A percentile compares a stretch with the other conserved stretches of the same genome.
These are phyloP conservation scores for Penstemon eatonii DNA, from an alignment of 257 asterid species.

Conservation along the genomic window DNA sequence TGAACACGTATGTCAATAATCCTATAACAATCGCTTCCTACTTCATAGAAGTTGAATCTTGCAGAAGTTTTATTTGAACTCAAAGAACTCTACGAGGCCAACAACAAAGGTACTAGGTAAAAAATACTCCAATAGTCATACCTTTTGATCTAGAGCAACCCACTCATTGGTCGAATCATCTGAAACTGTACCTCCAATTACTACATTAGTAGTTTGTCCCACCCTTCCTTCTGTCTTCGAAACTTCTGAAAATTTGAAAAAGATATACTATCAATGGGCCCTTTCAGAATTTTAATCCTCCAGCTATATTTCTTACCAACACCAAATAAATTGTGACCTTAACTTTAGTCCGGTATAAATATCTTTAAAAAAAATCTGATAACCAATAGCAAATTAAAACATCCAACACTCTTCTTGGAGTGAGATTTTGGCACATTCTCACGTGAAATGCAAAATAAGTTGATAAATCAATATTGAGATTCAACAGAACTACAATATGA, in stretches of 20 bases:
- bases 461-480: no score
- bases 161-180: constrained; percentile 75
- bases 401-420: not conserved
- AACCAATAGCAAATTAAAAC: constrained; percentile 17
- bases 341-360: not conserved
- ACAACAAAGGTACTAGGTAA: no score
- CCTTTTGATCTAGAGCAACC: constrained; percentile 75
- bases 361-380: not conserved
- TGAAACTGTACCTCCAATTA: constrained; percentile 67
- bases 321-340: not conserved
- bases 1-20: not conserved
- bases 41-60: no score
- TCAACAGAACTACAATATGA: not conserved
- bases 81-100: no score
- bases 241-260: constrained; percentile 49
- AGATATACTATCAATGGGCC: not conserved
- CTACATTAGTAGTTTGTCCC: constrained; percentile 70
- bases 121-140: constrained; percentile 11
- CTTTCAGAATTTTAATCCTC: constrained; percentile 16
- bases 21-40: no score
- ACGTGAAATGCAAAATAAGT: not conserved
- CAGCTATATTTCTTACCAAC: constrained; percentile 13
- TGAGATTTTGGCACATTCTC: not conserved
- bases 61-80: no score
- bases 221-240: constrained; percentile 79